phyloP scores from a whole-genome alignment of 2,329 filamentous ascomycete species.

The Zopfia rhizophila region DNA sequence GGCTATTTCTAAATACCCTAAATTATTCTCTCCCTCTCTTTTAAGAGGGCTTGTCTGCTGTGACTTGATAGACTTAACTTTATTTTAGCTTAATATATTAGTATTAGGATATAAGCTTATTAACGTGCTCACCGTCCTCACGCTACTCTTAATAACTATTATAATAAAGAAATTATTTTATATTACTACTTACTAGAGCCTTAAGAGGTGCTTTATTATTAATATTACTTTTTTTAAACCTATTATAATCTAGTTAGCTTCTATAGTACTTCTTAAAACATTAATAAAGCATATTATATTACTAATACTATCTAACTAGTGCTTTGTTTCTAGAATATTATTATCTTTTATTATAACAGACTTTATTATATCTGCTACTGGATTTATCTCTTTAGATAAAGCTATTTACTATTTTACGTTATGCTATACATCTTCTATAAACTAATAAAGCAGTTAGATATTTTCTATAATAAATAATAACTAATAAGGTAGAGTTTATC shows the following conservation, averaged over 20 bases:
- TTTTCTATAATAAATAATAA: background rate
- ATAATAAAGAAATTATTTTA: too few species aligned
- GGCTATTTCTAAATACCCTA: too few species aligned
- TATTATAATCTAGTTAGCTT: constrained; percentile 1
- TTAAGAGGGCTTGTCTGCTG: too few species aligned
- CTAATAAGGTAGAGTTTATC: background rate
- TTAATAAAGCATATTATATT: constrained; percentile 2
- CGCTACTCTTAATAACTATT: too few species aligned
- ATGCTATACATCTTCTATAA: constrained; percentile 2
- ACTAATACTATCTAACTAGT: background rate
- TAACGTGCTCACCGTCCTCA: too few species aligned
- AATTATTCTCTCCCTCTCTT: too few species aligned
- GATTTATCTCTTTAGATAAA: background rate
- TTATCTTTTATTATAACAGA: too few species aligned
- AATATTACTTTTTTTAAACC: constrained; percentile 2
- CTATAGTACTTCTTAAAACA: constrained; percentile 6
- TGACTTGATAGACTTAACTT: too few species aligned
- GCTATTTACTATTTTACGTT: constrained; percentile 2
- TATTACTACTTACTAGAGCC: too few species aligned
- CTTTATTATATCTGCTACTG: constrained; percentile 1
- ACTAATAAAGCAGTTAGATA: constrained; percentile 1
- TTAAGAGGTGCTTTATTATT: too few species aligned
- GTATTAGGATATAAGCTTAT: too few species aligned
- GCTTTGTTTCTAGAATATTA: background rate
- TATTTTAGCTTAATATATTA: too few species aligned